These are phyloP conservation scores for Nematocida homosporus DNA, from an alignment of 371 early-diverging fungal genomes.

Conservation along the genomic window DNA sequence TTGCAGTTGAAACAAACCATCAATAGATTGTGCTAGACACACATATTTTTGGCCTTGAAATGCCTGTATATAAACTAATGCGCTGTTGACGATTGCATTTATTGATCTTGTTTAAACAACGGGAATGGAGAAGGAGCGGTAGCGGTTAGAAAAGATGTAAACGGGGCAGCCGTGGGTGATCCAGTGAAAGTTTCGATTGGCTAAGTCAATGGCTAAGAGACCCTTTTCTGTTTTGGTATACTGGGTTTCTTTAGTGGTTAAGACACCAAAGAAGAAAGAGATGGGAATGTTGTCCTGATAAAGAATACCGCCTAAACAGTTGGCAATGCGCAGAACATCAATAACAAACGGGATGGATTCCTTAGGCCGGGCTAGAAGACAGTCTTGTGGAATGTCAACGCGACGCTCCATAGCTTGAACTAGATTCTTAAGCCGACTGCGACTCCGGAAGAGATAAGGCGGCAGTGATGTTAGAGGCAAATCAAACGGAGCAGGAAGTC, in stretches of 20 bases:
- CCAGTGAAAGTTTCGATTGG: neutral
- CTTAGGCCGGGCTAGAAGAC: neutral
- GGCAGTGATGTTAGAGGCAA: neutral
- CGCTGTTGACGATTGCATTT: too few relatives aligned
- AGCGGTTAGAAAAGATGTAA: neutral
- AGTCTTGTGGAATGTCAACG: neutral
- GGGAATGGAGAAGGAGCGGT: neutral
- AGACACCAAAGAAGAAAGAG: neutral
- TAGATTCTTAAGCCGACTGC: neutral
- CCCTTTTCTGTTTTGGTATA: neutral
- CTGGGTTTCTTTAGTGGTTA: neutral
- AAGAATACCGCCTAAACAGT: conserved; percentile 1
- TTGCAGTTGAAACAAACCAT: too few relatives aligned
- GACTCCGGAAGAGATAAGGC: neutral
- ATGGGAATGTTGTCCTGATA: conserved; percentile 5
- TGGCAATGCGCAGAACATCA: neutral
- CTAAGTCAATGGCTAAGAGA: neutral
- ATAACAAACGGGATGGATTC: neutral
- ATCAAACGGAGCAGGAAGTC: too few relatives aligned
- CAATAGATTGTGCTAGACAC: too few relatives aligned
- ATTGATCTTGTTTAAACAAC: neutral
- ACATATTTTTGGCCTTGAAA: too few relatives aligned
- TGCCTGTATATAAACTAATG: too few relatives aligned
- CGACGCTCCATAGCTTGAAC: neutral
- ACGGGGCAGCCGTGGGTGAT: neutral